phyloP scores from a whole-genome alignment of 2,329 filamentous ascomycete genomes.

The Atkinsonella hypoxylon region DNA sequence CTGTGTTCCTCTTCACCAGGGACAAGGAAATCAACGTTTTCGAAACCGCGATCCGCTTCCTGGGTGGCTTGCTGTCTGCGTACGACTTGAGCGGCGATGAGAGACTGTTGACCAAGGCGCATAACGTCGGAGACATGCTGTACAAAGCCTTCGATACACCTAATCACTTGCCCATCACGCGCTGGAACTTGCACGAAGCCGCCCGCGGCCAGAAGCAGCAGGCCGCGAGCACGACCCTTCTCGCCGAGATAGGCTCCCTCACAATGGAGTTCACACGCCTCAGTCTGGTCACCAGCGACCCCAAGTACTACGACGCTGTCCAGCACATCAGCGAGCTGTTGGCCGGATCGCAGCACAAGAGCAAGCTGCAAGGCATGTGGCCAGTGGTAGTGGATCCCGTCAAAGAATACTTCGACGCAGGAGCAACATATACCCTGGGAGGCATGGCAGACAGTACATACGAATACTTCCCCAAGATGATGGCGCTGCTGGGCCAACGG shows the following conservation, averaged over 20 bases:
- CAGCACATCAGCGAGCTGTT: conserved; percentile 57
- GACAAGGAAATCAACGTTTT: conserved; percentile 34
- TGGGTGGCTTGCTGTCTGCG: conserved; percentile 39
- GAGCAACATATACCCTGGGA: conserved; percentile 35
- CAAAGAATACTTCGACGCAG: conserved; percentile 30
- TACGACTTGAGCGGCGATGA: conserved; percentile 35
- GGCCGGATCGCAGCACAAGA: conserved; percentile 53
- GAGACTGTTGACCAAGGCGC: conserved; percentile 32
- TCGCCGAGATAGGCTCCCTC: conserved; percentile 54
- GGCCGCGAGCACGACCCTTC: conserved; percentile 21
- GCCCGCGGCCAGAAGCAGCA: conserved; percentile 13
- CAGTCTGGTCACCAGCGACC: conserved; percentile 54
- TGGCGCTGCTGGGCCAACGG: conserved; percentile 51
- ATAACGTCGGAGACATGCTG: conserved; percentile 40
- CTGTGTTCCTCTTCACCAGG: conserved; percentile 37
- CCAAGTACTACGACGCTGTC: conserved; percentile 64
- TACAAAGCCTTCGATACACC: conserved; percentile 40
- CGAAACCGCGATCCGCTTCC: conserved; percentile 42
- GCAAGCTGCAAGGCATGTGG: conserved; percentile 62
- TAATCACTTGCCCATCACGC: conserved; percentile 33
- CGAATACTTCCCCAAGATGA: conserved; percentile 50
- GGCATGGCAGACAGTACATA: conserved; percentile 43
- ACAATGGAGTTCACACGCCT: conserved; percentile 62
- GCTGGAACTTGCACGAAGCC: conserved; percentile 16
- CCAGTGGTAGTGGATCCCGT: conserved; percentile 50